Percentiles rank a stretch among this genome's conserved stretches.
Evolutionary conservation across 2,329 filamentous ascomycete species (phyloP).

Genomic region (Coniochaeta prunicola): DNA sequence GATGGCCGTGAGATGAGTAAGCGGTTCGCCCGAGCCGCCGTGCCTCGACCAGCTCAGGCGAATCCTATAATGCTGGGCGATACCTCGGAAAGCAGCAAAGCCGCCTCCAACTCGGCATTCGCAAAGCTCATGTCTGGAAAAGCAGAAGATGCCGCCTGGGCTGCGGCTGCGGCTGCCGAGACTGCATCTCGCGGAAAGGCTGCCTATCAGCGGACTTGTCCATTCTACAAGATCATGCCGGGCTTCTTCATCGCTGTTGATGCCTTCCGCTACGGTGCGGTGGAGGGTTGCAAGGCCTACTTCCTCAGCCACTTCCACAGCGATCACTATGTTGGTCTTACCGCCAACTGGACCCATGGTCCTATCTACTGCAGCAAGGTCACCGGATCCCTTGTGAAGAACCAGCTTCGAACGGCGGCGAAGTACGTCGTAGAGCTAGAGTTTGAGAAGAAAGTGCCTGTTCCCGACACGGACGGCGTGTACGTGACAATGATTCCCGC

Average conservation of each 20-base stretch:
- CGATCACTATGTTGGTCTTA: conserved; percentile 91
- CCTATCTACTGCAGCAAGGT: conserved; percentile 95
- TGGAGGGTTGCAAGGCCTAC: conserved; percentile 87
- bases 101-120: conserved; percentile 63
- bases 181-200: conserved; percentile 73
- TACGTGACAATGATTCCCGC: conserved; percentile 91
- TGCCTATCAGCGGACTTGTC: conserved; percentile 83
- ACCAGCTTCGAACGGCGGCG: conserved; percentile 76
- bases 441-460: conserved; percentile 71
- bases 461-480: conserved; percentile 76
- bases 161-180: conserved; percentile 74
- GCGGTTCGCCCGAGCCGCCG: conserved; percentile 58
- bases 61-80: conserved; percentile 62
- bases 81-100: conserved; percentile 5
- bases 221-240: conserved; percentile 97
- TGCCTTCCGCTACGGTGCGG: conserved; percentile 89
- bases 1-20: conserved; percentile 38
- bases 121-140: conserved; percentile 89
- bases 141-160: conserved; percentile 86
- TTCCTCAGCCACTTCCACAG: conserved; percentile 98
- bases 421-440: conserved; percentile 81
- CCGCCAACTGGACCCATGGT: conserved; percentile 81
- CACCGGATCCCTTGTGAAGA: conserved; percentile 81
- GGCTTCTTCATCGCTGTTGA: conserved; percentile 91
- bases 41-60: conserved; percentile 71